Evolutionary conservation across 805 yeast species (phyloP), one percentile per base, ranked within the genome.

Genomic region (Yarrowia sp.): DNA sequence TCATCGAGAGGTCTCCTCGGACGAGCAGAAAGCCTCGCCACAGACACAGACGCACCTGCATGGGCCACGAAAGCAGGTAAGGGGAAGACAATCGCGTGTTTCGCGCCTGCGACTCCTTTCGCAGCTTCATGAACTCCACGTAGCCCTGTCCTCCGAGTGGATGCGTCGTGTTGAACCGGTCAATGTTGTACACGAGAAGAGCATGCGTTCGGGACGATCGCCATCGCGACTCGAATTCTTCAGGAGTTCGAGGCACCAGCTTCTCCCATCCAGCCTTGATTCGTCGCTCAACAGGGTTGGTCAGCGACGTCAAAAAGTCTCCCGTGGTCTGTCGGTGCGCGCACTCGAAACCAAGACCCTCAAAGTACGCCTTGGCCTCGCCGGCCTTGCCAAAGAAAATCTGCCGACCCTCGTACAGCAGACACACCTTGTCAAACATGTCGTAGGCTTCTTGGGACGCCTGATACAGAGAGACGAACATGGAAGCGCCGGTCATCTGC

Each of bases 401-500:
- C 69, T 84, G 88, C 68, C 79, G 77, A 66, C 89, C 89, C 62
- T 76, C 77, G 69, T 85, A 84, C 31, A 85, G 70, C 13, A 85
- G 80, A 10, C 83, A 76, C n/a, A 84, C 84, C 64, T 82, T 79
- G 72, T 85, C 88, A 67, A 85, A 85, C 66, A 80, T 74, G 38
- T 81, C 77, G 70, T 84, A 85, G 47, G 84, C 83, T 64, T 80
- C 83, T 72, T 85, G 86, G 64, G 86, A 82, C 44, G 88, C 87
- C 71, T 85, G 90, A 68, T 85, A 85, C 65, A 84, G 83, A 33
- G 88, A 84, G 62, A 85, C 84, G 65, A 85, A 72, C 13, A 87
- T 83, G n/a, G 87, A 78, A 10, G 81, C 75, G 47, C 81, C 78
- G 65, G 81, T 73, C 70, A 84, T 71, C 65, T 83, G 81, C 1